Conservation (phyloP, 2,329 filamentous ascomycete genomes). For the Trichoderma afroharzianum region DNA sequence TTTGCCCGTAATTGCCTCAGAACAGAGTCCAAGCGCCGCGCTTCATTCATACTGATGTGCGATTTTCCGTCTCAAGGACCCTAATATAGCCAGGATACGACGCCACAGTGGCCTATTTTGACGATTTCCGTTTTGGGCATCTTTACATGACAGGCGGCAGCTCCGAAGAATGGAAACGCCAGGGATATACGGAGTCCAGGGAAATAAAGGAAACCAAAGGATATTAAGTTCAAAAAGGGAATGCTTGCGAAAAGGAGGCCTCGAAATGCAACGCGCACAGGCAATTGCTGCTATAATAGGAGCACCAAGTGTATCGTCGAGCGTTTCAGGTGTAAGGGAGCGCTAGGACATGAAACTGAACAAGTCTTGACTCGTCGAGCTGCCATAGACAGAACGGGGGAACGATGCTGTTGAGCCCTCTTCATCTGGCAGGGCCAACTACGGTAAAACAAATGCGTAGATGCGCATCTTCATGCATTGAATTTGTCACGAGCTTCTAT, state of each 20-base stretch:
- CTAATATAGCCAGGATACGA: not conserved
- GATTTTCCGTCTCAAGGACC: not conserved
- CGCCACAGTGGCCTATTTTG: not conserved
- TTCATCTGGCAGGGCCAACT: not conserved
- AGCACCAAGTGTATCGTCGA: conserved; percentile 4
- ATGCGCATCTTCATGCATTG: not conserved
- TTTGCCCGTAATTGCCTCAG: not conserved
- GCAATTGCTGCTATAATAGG: not conserved
- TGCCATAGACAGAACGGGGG: not conserved
- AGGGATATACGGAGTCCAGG: not conserved
- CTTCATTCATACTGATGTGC: not conserved
- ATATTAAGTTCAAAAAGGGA: not conserved
- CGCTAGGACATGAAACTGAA: not conserved
- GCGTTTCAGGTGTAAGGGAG: conserved; percentile 9
- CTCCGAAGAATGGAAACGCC: not conserved
- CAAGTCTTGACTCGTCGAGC: not conserved
- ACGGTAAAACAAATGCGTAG: not conserved
- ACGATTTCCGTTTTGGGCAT: not conserved
- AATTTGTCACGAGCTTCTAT: not conserved
- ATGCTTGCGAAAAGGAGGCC: conserved; percentile 12
- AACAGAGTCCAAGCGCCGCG: not conserved
- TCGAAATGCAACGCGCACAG: not conserved
- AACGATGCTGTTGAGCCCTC: not conserved
- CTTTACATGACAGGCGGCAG: not conserved
- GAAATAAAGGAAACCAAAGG: not conserved